Conservation (phyloP, 352 stramenopile genomes). For the Thalassiosira mediterranea region DNA sequence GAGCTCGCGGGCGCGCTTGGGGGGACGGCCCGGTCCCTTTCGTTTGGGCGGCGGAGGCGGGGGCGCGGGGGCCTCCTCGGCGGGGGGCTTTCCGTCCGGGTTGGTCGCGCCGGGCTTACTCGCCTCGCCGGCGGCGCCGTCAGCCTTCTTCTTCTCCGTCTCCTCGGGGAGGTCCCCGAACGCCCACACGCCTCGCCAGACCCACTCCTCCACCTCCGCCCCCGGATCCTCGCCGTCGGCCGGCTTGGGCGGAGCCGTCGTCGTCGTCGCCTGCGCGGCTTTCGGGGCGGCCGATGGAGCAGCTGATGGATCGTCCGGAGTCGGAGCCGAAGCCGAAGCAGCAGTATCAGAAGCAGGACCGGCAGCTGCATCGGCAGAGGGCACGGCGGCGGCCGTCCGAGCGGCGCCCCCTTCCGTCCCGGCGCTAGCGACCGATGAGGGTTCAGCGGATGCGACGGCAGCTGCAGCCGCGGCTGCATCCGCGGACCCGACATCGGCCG, state of each 20-base stretch:
- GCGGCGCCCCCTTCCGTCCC: background rate
- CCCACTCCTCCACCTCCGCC: slow-evolving; percentile 50
- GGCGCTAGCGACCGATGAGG: background rate
- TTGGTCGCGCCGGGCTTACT: background rate
- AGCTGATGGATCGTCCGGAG: too few relatives aligned
- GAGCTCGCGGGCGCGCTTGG: background rate
- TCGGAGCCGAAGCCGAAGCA: too few relatives aligned
- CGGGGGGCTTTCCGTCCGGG: background rate
- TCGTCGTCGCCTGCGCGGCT: too few relatives aligned
- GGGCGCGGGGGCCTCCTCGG: background rate
- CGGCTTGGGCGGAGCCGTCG: too few relatives aligned
- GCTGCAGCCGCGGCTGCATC: background rate
- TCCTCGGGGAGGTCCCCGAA: slow-evolving; percentile 59
- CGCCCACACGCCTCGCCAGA: slow-evolving; percentile 68
- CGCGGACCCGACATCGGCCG: background rate
- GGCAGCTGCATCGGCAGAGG: background rate
- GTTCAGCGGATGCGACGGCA: background rate
- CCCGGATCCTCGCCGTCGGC: background rate
- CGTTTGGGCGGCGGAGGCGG: background rate
- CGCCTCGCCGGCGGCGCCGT: background rate
- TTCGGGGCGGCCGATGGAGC: too few relatives aligned
- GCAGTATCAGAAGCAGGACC: too few relatives aligned
- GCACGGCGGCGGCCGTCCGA: background rate
- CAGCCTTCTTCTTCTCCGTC: slow-evolving; percentile 15
- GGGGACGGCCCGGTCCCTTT: background rate